Evolutionary conservation across 148 eudicot species (phyloP).

Genomic region (Fagopyrum tataricum): DNA sequence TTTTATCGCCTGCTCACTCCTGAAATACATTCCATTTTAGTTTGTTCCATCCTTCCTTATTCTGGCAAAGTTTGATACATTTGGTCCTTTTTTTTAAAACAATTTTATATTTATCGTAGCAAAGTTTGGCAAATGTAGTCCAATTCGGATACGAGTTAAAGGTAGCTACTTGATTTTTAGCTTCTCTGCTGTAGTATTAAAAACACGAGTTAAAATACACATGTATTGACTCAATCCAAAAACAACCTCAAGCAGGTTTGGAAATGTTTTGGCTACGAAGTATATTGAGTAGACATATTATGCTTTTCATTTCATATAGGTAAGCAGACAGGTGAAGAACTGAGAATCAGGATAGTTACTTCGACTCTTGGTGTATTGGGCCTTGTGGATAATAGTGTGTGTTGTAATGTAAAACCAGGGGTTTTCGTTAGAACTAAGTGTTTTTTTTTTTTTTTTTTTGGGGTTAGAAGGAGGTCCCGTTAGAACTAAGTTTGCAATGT

Average conservation of each 20-base stretch:
- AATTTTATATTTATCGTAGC: no score
- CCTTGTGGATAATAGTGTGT: neutral
- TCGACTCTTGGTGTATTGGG: neutral
- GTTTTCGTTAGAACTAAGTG: no score
- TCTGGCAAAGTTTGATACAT: neutral
- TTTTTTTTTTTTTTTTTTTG: no score
- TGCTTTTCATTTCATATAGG: neutral
- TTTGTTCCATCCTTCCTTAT: neutral
- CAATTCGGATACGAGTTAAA: neutral
- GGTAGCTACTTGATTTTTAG: neutral
- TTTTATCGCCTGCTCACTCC: neutral
- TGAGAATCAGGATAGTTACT: no score
- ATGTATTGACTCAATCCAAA: neutral
- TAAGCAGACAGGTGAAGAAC: no score
- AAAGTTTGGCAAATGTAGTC: neutral
- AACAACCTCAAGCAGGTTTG: neutral
- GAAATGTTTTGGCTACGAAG: neutral
- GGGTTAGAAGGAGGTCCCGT: no score
- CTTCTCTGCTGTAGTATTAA: neutral
- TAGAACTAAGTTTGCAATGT: slow-evolving; percentile 20
- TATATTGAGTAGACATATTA: neutral
- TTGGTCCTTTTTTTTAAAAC: neutral
- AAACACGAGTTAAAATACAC: neutral
- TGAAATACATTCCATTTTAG: neutral
- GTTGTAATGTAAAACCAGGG: neutral